phyloP scores from a whole-genome alignment of 257 asterid genomes.

The Nicotiana attenuata region DNA sequence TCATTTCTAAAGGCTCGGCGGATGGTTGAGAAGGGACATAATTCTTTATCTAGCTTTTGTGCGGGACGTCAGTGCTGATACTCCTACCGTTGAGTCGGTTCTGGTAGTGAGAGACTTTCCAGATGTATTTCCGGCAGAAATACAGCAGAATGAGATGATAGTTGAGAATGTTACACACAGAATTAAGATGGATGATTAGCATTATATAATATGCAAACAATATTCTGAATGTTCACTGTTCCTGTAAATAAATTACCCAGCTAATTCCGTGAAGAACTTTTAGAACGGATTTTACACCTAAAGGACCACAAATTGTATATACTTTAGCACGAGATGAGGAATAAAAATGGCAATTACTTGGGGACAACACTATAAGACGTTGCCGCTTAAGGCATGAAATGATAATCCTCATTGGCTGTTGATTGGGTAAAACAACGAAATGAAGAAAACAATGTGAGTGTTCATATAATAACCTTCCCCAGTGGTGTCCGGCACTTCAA shows the following conservation, averaged over 20 bases:
- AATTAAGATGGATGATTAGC: too few species aligned
- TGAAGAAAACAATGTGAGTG: background rate
- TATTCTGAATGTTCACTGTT: background rate
- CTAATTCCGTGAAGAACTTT: background rate
- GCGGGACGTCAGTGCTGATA: too few species aligned
- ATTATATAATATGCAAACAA: background rate
- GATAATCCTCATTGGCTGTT: slow-evolving; percentile 33
- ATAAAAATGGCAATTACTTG: slow-evolving; percentile 27
- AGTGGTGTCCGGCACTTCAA: background rate
- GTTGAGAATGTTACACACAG: too few species aligned
- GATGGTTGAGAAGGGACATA: too few species aligned
- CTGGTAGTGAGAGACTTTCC: too few species aligned
- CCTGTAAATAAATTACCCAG: background rate
- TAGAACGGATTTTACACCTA: background rate
- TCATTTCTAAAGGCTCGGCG: too few species aligned
- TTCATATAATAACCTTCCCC: background rate
- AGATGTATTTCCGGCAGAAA: too few species aligned
- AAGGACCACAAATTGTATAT: too few species aligned
- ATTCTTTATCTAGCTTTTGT: too few species aligned
- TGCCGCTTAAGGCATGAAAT: slow-evolving; percentile 33
- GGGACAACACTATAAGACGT: slow-evolving; percentile 23
- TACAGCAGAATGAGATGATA: background rate
- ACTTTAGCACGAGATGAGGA: background rate
- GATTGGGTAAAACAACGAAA: too few species aligned
- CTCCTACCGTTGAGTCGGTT: too few species aligned